Conservation (phyloP, 1,284 basidiomycete genomes). For the Cryptococcus sp. region DNA sequence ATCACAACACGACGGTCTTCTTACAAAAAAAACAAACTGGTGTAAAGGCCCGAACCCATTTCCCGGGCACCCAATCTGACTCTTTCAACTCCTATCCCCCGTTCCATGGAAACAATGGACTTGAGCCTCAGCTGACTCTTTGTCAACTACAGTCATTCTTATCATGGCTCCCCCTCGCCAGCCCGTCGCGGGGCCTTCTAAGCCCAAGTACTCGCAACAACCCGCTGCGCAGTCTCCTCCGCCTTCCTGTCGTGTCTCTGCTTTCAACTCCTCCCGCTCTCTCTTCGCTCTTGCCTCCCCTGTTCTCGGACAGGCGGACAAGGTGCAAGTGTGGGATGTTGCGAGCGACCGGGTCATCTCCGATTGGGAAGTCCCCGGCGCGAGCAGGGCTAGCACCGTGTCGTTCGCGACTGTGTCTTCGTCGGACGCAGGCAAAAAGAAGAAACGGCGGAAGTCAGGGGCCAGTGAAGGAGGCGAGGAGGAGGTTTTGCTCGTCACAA, state of each 20-base stretch:
- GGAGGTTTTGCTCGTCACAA: constrained; percentile 41
- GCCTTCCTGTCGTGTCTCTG: constrained; percentile 42
- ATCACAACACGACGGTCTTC: constrained; percentile 50
- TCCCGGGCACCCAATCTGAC: constrained; percentile 44
- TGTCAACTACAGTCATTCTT: constrained; percentile 1
- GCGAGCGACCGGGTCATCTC: constrained; percentile 39
- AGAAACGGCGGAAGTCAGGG: constrained; percentile 29
- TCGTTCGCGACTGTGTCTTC: constrained; percentile 32
- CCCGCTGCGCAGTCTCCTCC: constrained; percentile 37
- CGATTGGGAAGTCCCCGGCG: constrained; percentile 49
- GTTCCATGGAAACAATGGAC: neutral
- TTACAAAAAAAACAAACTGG: constrained; percentile 33
- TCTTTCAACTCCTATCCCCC: constrained; percentile 7
- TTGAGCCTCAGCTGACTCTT: neutral
- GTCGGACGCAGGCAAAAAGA: constrained; percentile 24
- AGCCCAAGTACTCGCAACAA: constrained; percentile 29
- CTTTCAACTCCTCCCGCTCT: constrained; percentile 44
- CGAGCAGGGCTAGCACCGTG: constrained; percentile 39
- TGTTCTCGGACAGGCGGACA: constrained; percentile 46
- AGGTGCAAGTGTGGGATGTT: constrained; percentile 48
- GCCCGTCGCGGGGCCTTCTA: constrained; percentile 43
- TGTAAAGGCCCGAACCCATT: constrained; percentile 47
- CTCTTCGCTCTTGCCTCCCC: constrained; percentile 46
- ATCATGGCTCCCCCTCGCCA: constrained; percentile 40
- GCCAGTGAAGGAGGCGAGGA: constrained; percentile 26